phyloP scores from a whole-genome alignment of 306 rosid genomes.

The Crotalaria pallida region DNA sequence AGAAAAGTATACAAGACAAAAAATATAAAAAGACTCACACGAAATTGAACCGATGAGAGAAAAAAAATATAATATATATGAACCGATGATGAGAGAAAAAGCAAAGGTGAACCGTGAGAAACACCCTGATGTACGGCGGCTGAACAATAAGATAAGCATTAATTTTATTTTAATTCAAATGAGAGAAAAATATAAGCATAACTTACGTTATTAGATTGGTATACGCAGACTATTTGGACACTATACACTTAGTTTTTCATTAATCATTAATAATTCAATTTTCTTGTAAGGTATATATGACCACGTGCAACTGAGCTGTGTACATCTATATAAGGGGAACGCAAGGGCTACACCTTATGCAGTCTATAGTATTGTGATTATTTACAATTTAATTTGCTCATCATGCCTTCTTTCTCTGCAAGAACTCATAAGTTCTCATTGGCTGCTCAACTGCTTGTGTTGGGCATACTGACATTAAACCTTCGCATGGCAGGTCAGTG shows the following conservation, averaged over 20 bases:
- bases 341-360: not conserved
- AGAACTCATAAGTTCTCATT: not conserved
- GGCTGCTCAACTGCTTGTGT: conserved; percentile 15
- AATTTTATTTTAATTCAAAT: too few relatives aligned
- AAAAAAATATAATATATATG: too few relatives aligned
- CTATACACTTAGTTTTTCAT: not conserved
- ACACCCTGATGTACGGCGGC: not conserved
- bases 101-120: not conserved
- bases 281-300: not conserved
- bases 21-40: too few relatives aligned
- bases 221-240: not conserved
- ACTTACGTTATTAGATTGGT: not conserved
- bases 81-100: not conserved
- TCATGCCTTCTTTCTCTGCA: conserved; percentile 10
- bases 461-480: not conserved
- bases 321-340: not conserved
- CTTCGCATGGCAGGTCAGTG: conserved; percentile 11
- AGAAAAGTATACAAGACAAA: too few relatives aligned
- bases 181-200: not conserved
- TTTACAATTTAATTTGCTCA: not conserved
- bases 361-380: not conserved
- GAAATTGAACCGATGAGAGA: not conserved
- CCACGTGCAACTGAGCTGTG: not conserved
- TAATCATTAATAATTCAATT: conserved; percentile 11
- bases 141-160: not conserved